Conservation (phyloP, 1,284 basidiomycete species). For the Vanrija sp. region DNA sequence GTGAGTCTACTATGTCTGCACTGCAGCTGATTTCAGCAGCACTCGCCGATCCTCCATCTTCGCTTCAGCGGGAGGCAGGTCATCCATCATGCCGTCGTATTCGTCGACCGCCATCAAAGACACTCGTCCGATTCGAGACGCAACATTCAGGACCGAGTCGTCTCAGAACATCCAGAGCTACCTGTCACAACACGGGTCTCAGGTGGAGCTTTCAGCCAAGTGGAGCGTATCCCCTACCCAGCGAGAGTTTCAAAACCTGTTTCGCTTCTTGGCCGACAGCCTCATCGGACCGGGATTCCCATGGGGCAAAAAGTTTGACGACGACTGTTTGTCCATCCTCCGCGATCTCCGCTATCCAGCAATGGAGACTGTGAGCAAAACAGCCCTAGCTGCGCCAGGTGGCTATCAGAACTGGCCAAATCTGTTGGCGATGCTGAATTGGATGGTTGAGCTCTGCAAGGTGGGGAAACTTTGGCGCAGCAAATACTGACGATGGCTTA, state of each 20-base stretch:
- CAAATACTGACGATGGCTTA: conserved; percentile 9
- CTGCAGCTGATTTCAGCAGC: conserved; percentile 34
- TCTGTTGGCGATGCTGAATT: conserved; percentile 75
- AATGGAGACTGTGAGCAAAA: conserved; percentile 66
- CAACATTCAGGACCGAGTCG: conserved; percentile 66
- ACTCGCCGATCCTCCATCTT: conserved; percentile 60
- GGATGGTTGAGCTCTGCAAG: conserved; percentile 69
- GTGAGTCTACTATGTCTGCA: not conserved
- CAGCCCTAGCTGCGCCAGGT: conserved; percentile 77
- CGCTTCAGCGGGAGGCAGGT: conserved; percentile 54
- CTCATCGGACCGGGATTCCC: conserved; percentile 63
- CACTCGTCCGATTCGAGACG: conserved; percentile 67
- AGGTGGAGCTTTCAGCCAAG: conserved; percentile 57
- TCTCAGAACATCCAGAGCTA: conserved; percentile 67
- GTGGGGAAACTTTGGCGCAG: conserved; percentile 1
- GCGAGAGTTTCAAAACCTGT: conserved; percentile 75
- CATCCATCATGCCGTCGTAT: conserved; percentile 46
- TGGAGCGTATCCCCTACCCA: conserved; percentile 68
- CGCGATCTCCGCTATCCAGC: conserved; percentile 73
- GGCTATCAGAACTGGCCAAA: conserved; percentile 79
- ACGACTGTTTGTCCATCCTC: conserved; percentile 67
- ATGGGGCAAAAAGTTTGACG: conserved; percentile 63
- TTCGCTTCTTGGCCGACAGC: conserved; percentile 65
- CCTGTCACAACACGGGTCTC: conserved; percentile 61
- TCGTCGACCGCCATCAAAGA: conserved; percentile 58